Conservation (phyloP, 2,329 filamentous ascomycete genomes). For the Fonsecaea multimorphosa region DNA sequence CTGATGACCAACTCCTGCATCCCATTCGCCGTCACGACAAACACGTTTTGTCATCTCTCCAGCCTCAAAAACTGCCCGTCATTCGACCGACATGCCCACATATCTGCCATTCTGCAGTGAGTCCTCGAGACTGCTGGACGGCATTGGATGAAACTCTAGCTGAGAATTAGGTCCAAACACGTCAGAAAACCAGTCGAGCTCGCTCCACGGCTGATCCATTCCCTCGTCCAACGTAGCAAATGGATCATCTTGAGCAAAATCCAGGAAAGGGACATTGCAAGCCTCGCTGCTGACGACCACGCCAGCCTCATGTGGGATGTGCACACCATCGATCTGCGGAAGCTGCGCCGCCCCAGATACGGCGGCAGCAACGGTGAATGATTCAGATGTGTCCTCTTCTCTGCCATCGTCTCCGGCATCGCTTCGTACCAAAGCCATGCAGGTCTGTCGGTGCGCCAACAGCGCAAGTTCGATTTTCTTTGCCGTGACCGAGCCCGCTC, state of each 20-base stretch:
- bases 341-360: neutral
- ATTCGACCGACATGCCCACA: no score
- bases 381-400: neutral
- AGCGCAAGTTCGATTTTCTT: slow-evolving; percentile 28
- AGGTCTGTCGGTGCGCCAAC: slow-evolving; percentile 32
- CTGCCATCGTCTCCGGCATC: slow-evolving; percentile 25
- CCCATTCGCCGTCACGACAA: no score
- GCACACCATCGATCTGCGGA: neutral
- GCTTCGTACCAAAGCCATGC: slow-evolving; percentile 31
- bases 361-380: slow-evolving; percentile 10
- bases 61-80: no score
- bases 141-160: no score
- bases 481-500: slow-evolving; percentile 29
- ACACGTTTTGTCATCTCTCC: no score
- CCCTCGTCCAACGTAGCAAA: slow-evolving; percentile 26
- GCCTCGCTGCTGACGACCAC: neutral
- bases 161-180: slow-evolving; percentile 20
- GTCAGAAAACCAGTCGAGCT: slow-evolving; percentile 33
- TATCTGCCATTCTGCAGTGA: no score
- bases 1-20: no score
- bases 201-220: slow-evolving; percentile 31
- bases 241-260: slow-evolving; percentile 52
- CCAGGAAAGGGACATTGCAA: slow-evolving; percentile 52
- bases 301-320: neutral
- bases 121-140: no score